Conservation (phyloP, 805 yeast species). For the Starmerella roubikii region DNA sequence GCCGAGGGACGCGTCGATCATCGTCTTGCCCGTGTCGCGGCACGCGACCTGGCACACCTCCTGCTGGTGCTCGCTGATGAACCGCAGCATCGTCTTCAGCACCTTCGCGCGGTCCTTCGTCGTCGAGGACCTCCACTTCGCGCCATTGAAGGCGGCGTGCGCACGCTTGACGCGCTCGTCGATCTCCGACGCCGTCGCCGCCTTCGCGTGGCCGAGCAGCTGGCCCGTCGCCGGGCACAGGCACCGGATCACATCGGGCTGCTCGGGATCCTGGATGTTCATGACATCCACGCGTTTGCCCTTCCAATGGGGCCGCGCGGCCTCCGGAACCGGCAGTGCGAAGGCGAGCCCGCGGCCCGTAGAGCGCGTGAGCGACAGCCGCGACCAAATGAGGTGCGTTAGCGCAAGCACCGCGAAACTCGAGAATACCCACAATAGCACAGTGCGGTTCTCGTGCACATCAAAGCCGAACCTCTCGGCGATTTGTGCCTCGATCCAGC, state of each 20-base stretch:
- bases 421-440: background rate
- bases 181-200: slow-evolving; percentile 55
- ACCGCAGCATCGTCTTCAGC: slow-evolving; percentile 55
- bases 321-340: slow-evolving; percentile 48
- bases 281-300: slow-evolving; percentile 64
- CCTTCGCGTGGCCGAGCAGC: slow-evolving; percentile 56
- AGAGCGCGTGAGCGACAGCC: background rate
- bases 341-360: slow-evolving; percentile 17
- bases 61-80: slow-evolving; percentile 68
- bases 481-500: background rate
- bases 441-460: background rate
- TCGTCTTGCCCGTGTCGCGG: slow-evolving; percentile 91
- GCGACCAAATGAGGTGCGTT: background rate
- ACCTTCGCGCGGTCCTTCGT: slow-evolving; percentile 57
- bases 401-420: slow-evolving; percentile 2
- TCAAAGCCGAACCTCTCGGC: background rate
- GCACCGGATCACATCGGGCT: slow-evolving; percentile 59
- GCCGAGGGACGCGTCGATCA: slow-evolving; percentile 82
- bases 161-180: slow-evolving; percentile 48
- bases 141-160: slow-evolving; percentile 29
- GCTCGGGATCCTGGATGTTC: slow-evolving; percentile 42
- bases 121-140: slow-evolving; percentile 30
- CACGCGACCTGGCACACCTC: slow-evolving; percentile 85
- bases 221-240: slow-evolving; percentile 97
- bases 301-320: slow-evolving; percentile 83